A percentile compares a stretch with the other conserved stretches of the same genome.
Conservation (phyloP, 139 green algal genomes). For the Chlamydomonas sp. region DNA sequence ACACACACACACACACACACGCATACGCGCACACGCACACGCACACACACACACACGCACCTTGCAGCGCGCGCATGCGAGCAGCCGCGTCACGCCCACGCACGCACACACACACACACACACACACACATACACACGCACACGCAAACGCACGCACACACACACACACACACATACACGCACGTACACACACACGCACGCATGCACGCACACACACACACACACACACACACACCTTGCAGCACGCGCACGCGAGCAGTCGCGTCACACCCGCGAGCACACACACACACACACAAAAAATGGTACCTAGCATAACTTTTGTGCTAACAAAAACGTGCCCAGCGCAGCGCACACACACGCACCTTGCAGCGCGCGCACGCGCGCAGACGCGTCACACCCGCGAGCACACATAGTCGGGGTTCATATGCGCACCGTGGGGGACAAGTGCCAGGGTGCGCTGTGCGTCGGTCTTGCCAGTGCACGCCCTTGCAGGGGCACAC, state of each 20-base stretch:
- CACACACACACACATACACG: too few relatives aligned
- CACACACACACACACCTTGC: too few relatives aligned
- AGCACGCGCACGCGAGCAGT: conserved; percentile 62
- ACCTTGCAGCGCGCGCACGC: background rate
- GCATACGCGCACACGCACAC: too few relatives aligned
- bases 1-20: too few relatives aligned
- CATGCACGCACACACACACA: too few relatives aligned
- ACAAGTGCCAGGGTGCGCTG: too few relatives aligned
- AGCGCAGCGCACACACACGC: background rate
- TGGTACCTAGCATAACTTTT: background rate
- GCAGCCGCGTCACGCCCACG: conserved; percentile 48
- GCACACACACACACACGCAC: too few relatives aligned
- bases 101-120: background rate
- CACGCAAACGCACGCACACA: too few relatives aligned
- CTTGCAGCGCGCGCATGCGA: conserved; percentile 72
- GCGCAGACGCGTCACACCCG: background rate
- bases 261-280: conserved; percentile 33
- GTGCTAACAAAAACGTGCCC: background rate
- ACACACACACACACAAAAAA: background rate
- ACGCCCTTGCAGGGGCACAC: background rate
- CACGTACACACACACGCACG: too few relatives aligned
- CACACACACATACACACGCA: too few relatives aligned
- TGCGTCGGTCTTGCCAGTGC: too few relatives aligned
- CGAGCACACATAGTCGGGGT: background rate
- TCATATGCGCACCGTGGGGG: too few relatives aligned